Conservation (phyloP, 495 filamentous ascomycete species). For the Penicillium diatomitis region DNA sequence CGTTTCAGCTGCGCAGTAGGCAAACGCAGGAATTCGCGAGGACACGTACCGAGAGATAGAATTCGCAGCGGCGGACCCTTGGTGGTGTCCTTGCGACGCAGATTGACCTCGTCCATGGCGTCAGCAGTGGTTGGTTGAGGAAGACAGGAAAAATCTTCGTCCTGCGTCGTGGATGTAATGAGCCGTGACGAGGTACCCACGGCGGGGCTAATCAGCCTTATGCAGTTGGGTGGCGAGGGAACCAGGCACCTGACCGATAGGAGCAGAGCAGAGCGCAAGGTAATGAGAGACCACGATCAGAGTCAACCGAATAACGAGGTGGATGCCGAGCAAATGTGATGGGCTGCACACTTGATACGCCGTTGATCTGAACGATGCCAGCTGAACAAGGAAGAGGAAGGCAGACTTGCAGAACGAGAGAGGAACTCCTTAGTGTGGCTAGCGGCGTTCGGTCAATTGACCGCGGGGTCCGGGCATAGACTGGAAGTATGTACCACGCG, state of each 20-base stretch:
- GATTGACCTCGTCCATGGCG: slow-evolving; percentile 22
- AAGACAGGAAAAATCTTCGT: slow-evolving; percentile 5
- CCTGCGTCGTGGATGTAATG: slow-evolving; percentile 6
- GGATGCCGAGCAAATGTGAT: slow-evolving; percentile 5
- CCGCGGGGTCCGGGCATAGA: neutral
- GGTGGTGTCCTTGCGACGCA: slow-evolving; percentile 82
- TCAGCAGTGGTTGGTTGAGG: slow-evolving; percentile 3
- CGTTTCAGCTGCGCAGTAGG: neutral
- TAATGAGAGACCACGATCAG: slow-evolving; percentile 5
- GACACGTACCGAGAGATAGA: slow-evolving; percentile 70
- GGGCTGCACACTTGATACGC: slow-evolving; percentile 3
- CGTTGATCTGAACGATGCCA: neutral
- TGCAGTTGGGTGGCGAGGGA: slow-evolving; percentile 15
- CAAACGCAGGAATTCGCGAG: neutral
- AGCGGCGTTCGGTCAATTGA: slow-evolving; percentile 14
- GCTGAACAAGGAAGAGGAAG: neutral
- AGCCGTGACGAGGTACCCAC: slow-evolving; percentile 21
- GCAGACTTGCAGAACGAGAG: no score
- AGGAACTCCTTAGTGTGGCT: slow-evolving; percentile 7
- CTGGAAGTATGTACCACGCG: neutral
- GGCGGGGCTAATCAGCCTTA: slow-evolving; percentile 23
- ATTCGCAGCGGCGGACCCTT: slow-evolving; percentile 89
- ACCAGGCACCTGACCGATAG: slow-evolving; percentile 16
- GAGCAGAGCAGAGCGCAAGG: slow-evolving; percentile 7
- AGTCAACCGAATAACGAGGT: slow-evolving; percentile 1